phyloP scores from a whole-genome alignment of 352 stramenopile genomes.

The Halophytophthora batemanensis region DNA sequence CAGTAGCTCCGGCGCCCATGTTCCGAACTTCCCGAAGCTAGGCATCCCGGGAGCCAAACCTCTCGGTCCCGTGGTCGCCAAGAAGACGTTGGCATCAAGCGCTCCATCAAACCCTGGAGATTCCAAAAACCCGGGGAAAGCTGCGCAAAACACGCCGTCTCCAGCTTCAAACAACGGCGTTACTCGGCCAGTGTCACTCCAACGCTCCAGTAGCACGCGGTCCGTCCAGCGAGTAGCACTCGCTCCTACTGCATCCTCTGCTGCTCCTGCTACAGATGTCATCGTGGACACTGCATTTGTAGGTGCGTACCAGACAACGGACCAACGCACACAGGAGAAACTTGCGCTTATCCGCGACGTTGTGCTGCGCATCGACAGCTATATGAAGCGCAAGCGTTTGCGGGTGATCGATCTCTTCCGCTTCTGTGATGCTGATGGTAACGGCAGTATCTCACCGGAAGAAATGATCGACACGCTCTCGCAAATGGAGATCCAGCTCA shows the following conservation, averaged over 20 bases:
- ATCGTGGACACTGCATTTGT: constrained; percentile 41
- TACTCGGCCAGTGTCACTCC: constrained; percentile 7
- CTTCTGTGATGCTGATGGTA: constrained; percentile 81
- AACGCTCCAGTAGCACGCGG: constrained; percentile 13
- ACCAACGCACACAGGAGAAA: constrained; percentile 67
- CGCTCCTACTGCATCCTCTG: constrained; percentile 4
- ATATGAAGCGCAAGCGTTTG: constrained; percentile 83
- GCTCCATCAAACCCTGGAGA: constrained; percentile 3
- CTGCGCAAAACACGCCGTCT: constrained; percentile 1
- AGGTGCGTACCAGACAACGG: constrained; percentile 58
- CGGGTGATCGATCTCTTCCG: constrained; percentile 84
- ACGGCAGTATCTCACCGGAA: constrained; percentile 70
- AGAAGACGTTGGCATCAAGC: constrained; percentile 22
- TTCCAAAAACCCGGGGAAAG: constrained; percentile 10
- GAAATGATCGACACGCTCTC: constrained; percentile 84
- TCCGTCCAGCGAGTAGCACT: constrained; percentile 8
- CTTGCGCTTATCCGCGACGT: constrained; percentile 70
- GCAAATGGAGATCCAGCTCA: constrained; percentile 83
- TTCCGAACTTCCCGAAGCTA: constrained; percentile 53
- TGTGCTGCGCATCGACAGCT: constrained; percentile 75
- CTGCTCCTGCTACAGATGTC: constrained; percentile 1
- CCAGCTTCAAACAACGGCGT: neutral
- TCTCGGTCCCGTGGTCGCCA: constrained; percentile 26
- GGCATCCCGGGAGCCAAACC: constrained; percentile 46
- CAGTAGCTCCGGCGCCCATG: constrained; percentile 11